Base-by-base conservation (phyloP, 331 rosid species). In the Cucumis variabilis region DNA sequence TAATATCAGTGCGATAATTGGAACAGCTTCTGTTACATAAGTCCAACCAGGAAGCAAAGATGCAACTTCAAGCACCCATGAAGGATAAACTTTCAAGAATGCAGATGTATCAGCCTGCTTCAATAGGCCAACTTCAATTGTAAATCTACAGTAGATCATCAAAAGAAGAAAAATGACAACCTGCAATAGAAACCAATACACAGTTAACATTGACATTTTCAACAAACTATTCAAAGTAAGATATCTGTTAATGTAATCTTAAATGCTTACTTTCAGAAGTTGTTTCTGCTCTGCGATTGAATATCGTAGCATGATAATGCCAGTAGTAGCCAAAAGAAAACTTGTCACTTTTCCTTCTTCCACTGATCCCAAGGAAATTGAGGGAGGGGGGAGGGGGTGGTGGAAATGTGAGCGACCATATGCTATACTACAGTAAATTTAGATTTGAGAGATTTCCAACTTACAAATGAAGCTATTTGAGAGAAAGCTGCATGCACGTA, bases 331-430 rank as follows among this genome's bases (percentile, higher is more conserved):
- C 94, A 97, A 97, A 53, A 94, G 98, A 95, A 97, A 97, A 93
- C 88, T 93, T 70, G 98, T 96, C 37, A 93, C 96, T 88, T 97
- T 97, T 81, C 99, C 98, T 93, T 97, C 99, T 92, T 95, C 99
- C 96, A 97, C 99, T 97, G 92, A 89, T 86, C 88, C 73, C 90
- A 92, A 87, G 79, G 65, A 51, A 25, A 15, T 44, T 37, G 11
- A 13, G 63, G 77, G 33, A 20, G 28, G 51, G 41, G 7, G 62
- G 11, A 27, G 70, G 21, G 28, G 78, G 58, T 9, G n/a, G 12
- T 17, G 12, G 20, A 33, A 20, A 53, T 24, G 79, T 37, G 74
- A 53, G 82, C 17, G 37, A 48, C 37, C 30, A 60, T 86, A 60
- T 53, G 48, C 19, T 67, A 28, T 27, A 83, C 51, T 21, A 17